Percentiles rank a stretch among this genome's conserved stretches.
phyloP scores from a whole-genome alignment of 2,329 filamentous ascomycete species.

The Colletotrichum eleusines region DNA sequence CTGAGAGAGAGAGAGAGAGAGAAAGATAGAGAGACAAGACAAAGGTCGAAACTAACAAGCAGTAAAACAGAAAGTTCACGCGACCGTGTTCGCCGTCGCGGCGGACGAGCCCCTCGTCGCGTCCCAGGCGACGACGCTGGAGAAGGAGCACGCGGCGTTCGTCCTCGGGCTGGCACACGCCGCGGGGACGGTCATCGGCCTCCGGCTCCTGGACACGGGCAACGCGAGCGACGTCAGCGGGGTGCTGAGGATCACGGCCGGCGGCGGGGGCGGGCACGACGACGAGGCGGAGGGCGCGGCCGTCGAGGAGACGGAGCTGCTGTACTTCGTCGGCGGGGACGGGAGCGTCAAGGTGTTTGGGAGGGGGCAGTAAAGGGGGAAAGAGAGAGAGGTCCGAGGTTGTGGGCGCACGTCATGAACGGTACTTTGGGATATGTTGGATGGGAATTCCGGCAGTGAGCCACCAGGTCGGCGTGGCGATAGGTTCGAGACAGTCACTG shows the following conservation, averaged over 20 bases:
- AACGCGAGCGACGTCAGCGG: slow-evolving; percentile 93
- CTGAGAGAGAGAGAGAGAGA: not conserved
- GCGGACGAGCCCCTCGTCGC: slow-evolving; percentile 80
- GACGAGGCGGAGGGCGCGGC: slow-evolving; percentile 44
- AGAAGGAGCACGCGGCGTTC: slow-evolving; percentile 78
- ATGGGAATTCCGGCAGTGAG: not conserved
- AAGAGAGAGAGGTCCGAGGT: not conserved
- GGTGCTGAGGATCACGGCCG: slow-evolving; percentile 80
- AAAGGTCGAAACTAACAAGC: slow-evolving; percentile 26
- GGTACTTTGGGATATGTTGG: too few relatives aligned
- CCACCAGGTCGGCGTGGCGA: not conserved
- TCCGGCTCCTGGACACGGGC: slow-evolving; percentile 85
- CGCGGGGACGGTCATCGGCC: slow-evolving; percentile 76
- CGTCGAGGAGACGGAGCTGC: slow-evolving; percentile 74
- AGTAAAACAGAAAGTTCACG: slow-evolving; percentile 66
- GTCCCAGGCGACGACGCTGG: slow-evolving; percentile 71
- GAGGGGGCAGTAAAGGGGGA: slow-evolving; percentile 69
- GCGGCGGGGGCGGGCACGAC: slow-evolving; percentile 52
- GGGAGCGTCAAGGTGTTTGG: slow-evolving; percentile 87
- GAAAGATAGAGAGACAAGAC: too few relatives aligned
- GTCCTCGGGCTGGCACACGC: slow-evolving; percentile 79
- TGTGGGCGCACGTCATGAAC: not conserved
- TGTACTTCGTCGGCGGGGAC: slow-evolving; percentile 86
- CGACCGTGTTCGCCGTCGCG: slow-evolving; percentile 75
- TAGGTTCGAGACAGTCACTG: not conserved